Evolutionary conservation across 2,329 filamentous ascomycete species (phyloP), one percentile per base, ranked within the genome.

Genomic region (Nothophoma quercina): DNA sequence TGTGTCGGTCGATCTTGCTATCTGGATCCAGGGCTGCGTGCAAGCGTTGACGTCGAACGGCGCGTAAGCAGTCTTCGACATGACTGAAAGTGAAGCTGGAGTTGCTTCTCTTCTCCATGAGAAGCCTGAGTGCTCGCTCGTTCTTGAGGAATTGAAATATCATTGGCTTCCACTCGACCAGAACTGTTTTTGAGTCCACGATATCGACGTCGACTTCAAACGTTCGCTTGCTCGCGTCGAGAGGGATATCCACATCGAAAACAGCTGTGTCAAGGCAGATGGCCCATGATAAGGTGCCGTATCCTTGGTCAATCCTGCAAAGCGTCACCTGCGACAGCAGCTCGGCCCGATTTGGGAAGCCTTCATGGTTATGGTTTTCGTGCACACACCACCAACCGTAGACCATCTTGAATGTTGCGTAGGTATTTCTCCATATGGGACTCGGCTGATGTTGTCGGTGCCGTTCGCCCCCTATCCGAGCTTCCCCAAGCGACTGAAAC

Each of bases 31-130:
- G 63, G 0, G 51, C 32, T 4, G 56, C 32, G 7, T 56, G 56
- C 6, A 70, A 40, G 1, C 61, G 59, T 12, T 59, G 48, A n/a
- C 70, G 67, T n/a, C 70, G 65, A 1, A 67, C 33, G 2, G 55
- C 40, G 16, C 69, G 63, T 2, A 73, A 47, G 43, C 67, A 69
- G 43, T 73, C 69, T 56, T 69, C 68, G 10, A 44, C 15, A 34
- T 59, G 58, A 25, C 46, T 58, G 42, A 62, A 72, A 1, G 69
- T 69, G 28, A 62, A 68, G 0, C 1, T 8, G 0, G 55, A 55
- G 5, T 56, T 29, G 21, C 23, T 36, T 40, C 62, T 67, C 59
- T 66, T 38, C n/a, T 67, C 62, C 32, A 68, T 30, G 23, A 62
- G 44, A 5, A 45, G 47, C n/a, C 63, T 54, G 1, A 71, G 33